These are phyloP conservation scores for Suillus subaureus DNA, from an alignment of 768 basidiomycete species.

Conservation along the genomic window DNA sequence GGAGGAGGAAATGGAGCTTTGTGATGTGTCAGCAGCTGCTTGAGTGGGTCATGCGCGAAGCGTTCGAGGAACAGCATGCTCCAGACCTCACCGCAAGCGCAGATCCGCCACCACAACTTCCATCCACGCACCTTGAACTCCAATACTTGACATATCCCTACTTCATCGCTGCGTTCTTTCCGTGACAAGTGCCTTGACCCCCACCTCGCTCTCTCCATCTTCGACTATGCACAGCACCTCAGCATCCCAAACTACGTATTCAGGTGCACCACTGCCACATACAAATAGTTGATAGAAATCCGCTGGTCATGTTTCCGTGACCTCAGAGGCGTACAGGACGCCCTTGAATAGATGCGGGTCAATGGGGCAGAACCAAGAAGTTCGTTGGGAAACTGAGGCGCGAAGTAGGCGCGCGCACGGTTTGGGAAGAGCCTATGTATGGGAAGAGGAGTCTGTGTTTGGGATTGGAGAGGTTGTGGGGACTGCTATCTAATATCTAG, in stretches of 20 bases:
- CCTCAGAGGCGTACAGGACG: slow-evolving; percentile 69
- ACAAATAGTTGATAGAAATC: slow-evolving; percentile 87
- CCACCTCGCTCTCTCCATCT: slow-evolving; percentile 79
- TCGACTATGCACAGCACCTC: slow-evolving; percentile 73
- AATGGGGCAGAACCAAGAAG: slow-evolving; percentile 67
- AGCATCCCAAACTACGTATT: slow-evolving; percentile 84
- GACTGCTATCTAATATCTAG: slow-evolving; percentile 56
- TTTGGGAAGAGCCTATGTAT: too few relatives aligned
- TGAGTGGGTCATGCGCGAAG: slow-evolving; percentile 68
- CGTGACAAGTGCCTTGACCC: slow-evolving; percentile 81
- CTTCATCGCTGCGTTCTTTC: slow-evolving; percentile 76
- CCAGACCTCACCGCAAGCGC: neutral
- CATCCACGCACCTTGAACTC: slow-evolving; percentile 23
- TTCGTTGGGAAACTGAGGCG: slow-evolving; percentile 65
- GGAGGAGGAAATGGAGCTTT: slow-evolving; percentile 73
- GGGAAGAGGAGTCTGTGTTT: slow-evolving; percentile 48
- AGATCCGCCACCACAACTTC: neutral
- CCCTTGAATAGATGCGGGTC: slow-evolving; percentile 78
- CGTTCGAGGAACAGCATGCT: slow-evolving; percentile 45
- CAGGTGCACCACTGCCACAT: slow-evolving; percentile 85
- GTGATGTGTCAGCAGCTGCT: slow-evolving; percentile 63
- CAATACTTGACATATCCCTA: slow-evolving; percentile 73
- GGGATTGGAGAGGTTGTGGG: slow-evolving; percentile 52
- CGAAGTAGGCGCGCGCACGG: slow-evolving; percentile 58
- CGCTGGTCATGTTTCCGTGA: slow-evolving; percentile 84